Base-by-base conservation (phyloP, 2,329 filamentous ascomycete species). In the Colletotrichum ledebouriae region DNA sequence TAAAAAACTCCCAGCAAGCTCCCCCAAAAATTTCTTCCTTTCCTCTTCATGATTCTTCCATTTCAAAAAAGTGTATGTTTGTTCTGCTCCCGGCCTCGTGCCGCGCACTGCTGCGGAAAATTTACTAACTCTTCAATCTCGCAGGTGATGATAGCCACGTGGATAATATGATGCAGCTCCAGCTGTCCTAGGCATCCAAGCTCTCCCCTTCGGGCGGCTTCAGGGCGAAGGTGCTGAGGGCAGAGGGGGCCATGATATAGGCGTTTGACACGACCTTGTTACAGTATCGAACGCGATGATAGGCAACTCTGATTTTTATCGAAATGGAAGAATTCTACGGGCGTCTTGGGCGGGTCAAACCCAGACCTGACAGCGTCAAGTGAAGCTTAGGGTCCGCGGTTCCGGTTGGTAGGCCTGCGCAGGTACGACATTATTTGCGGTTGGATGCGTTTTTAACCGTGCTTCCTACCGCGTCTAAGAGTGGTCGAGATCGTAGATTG, bases 211-310 rank as follows among this genome's bases (percentile, higher is more conserved):
- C 87, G 83, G 84, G 67, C 90, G 92, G 94, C 94, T 92, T 80
- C 94, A 98, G 96, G 87, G 95, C 93, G 91, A 86, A 86, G 87
- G 82, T 83, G 87, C 89, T 81, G 82, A 84, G 82, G 84, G 84
- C 85, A 81, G 82, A 85, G 83, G 82, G 82, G 89, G 88, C 89
- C 85, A 88, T 99, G 96, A 98, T 90, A 94, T 94, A 87, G 91
- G 96, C 94, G 96, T 98, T 92, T 94, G 95, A 93, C 96, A 98
- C 95, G 87, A 90, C 92, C 95, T 98, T 98, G 94, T 98, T 97
- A 93, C 88, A 83, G 84, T 83, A 87, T 93, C 94, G 95, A 90
- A 97, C 95, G 96, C 94, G 89, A 93, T 91, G 87, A 92, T 75
- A 90, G 92, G 94, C 91, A 97, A 92, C 93, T 98, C 95, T 98